Conservation (phyloP, 441 rosid species). For the Bruguiera hainesii region DNA sequence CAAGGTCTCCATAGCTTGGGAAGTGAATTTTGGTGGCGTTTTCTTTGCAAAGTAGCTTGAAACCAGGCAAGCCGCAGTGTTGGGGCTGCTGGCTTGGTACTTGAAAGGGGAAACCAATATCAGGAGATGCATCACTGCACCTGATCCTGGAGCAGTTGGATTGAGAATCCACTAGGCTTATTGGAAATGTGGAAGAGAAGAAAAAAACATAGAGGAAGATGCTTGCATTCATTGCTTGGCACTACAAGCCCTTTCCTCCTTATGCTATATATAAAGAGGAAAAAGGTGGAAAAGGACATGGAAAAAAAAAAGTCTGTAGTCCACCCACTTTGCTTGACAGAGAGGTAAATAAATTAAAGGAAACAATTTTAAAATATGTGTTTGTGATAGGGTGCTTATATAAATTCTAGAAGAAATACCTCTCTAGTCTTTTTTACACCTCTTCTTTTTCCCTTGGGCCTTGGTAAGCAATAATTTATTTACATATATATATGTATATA, state of each 20-base stretch:
- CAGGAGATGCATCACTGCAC: conserved; percentile 30
- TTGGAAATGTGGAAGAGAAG: conserved; percentile 13
- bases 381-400: too few species aligned
- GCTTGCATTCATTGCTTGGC: conserved; percentile 25
- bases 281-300: not conserved
- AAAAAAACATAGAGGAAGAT: conserved; percentile 20
- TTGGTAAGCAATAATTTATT: too few species aligned
- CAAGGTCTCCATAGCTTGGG: conserved; percentile 42
- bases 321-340: too few species aligned
- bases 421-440: too few species aligned
- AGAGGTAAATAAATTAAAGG: too few species aligned
- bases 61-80: conserved; percentile 31
- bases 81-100: conserved; percentile 21
- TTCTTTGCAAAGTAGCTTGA: conserved; percentile 38
- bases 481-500: too few species aligned
- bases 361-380: too few species aligned
- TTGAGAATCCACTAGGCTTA: conserved; percentile 15
- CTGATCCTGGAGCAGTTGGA: conserved; percentile 17
- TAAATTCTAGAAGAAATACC: too few species aligned
- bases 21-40: conserved; percentile 45
- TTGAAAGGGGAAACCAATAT: conserved; percentile 43
- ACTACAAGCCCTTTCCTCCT: not conserved
- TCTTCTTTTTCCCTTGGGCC: too few species aligned
- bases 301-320: too few species aligned
- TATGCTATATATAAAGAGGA: not conserved